Base-by-base conservation (phyloP, 805 yeast species). In the Brettanomyces nanus region DNA sequence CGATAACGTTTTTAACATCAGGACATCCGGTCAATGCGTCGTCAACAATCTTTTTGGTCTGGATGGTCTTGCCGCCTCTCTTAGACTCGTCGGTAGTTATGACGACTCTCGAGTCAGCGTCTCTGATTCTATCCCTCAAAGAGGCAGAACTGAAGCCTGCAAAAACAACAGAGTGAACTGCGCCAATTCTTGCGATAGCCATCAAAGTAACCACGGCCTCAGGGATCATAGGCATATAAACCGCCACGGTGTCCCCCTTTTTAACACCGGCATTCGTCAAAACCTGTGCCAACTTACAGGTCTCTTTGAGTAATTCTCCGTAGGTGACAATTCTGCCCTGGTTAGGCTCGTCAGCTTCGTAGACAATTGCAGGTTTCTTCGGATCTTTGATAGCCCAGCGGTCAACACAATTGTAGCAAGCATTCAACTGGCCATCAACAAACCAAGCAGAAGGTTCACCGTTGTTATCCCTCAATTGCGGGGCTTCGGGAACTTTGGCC, bases 211-310 rank as follows among this genome's bases (percentile, higher is more conserved):
- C 66, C 36, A 84, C 62, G 28, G 92, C 89, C 56, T 82, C 85
- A 33, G 89, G 82, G 45, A 78, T 80, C 92, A 83, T 84, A 51
- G 95, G 95, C 66, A 84, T 67, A 58, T 84, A 84, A 37, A 84
- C 83, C 19, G 92, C 92, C 40, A 84, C 90, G 14, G 87, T 80
- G 56, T 84, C 95, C 50, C 92, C 92, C 62, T 83, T 84, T 43
- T 68, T 64, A 41, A 83, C 78, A 35, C 89, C 89, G 68, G 78
- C 65, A 42, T 65, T 62, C 47, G 69, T 64, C 55, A 84, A 69
- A 26, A 78, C 80, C 49, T 81, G 85, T 6, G 90, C 82, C 38
- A 80, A 76, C 54, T 74, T 73, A 30, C 77, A 79, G 25, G 83
- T 86, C 49, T 83, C 73, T 47, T 73, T 73, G 47, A 83, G 66